Evolutionary conservation across 371 early-diverging fungal species (phyloP), one percentile per base, ranked within the genome.

Genomic region (Mortierella sp.): DNA sequence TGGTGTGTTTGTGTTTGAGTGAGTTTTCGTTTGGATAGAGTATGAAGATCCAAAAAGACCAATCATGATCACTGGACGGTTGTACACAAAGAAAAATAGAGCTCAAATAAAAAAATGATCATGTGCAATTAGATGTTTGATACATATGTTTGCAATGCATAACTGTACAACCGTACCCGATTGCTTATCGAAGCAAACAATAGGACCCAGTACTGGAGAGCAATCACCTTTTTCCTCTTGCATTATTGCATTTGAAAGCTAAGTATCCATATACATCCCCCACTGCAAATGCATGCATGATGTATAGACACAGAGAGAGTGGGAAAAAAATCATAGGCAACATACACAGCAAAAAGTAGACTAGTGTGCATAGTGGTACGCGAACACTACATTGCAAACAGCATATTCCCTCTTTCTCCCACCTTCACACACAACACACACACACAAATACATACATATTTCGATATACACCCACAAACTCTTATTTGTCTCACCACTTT

Each of bases 181-280:
- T 12, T 66, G 66, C 55, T 66, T 66, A 66, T 66, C 55, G 54
- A 45, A 71, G 24, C 51, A 30, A 61, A 24, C 11, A 10, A 26
- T 30, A 30, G 30, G 30, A 30, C 30, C 30, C 30, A 52, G 14
- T 28, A 55, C 14, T 47, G 43, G 35, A 39, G 12, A 30, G 30
- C 30, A 39, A 54, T 20, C 74, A n/a, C 22, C 10, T 1, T 57
- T 40, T 22, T 18, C 37, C 57, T 51, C 32, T 58, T 26, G 5
- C 58, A 24, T 63, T 3, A 49, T 20, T 49, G 43, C 5, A 40
- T 40, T 14, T 11, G 14, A 40, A 40, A 40, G 43, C 43, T 40
- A 14, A 40, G 43, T 40, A 40, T 40, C 43, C 12, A 40, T 39
- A 5, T 18, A 4, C 4, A 30, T 30, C 30, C 30, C 30, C 30